Conservation (phyloP, 148 eudicot genomes). For the Vaccinium darrowii region DNA sequence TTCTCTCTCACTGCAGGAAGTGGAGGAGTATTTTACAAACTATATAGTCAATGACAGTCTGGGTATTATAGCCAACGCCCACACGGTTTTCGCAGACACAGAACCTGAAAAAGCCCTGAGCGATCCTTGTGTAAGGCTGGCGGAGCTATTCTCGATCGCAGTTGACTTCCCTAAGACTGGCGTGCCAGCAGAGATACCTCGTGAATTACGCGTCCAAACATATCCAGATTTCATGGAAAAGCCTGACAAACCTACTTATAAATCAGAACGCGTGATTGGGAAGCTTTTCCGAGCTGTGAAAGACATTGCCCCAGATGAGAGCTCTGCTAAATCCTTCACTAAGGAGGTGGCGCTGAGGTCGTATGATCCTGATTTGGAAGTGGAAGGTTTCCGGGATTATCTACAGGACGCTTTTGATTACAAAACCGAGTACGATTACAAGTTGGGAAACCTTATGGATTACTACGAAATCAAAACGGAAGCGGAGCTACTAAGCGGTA, state of each 20-base stretch:
- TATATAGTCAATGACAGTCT: constrained; percentile 63
- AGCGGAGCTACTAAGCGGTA: constrained; percentile 49
- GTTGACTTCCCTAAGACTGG: constrained; percentile 73
- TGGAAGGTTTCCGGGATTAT: constrained; percentile 45
- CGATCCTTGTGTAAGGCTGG: constrained; percentile 44
- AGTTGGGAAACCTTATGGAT: constrained; percentile 50
- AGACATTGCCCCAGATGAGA: constrained; percentile 25
- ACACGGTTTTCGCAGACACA: constrained; percentile 51
- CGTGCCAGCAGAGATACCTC: constrained; percentile 55
- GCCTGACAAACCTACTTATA: constrained; percentile 44
- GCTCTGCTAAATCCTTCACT: constrained; percentile 32
- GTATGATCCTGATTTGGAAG: constrained; percentile 46
- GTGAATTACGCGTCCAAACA: constrained; percentile 41
- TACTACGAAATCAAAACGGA: constrained; percentile 52
- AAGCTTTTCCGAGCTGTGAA: constrained; percentile 53
- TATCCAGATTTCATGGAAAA: constrained; percentile 74
- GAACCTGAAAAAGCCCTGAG: constrained; percentile 47
- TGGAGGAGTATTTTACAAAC: constrained; percentile 52
- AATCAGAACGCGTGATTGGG: constrained; percentile 38
- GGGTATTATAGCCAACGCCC: constrained; percentile 65
- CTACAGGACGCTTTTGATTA: constrained; percentile 26
- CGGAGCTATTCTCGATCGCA: constrained; percentile 53
- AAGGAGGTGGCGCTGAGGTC: constrained; percentile 36
- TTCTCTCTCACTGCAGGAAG: constrained; percentile 40
- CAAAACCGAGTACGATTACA: constrained; percentile 37